These are phyloP conservation scores for Leucocoprinus birnbaumii DNA, from an alignment of 768 basidiomycete genomes.

Conservation along the genomic window DNA sequence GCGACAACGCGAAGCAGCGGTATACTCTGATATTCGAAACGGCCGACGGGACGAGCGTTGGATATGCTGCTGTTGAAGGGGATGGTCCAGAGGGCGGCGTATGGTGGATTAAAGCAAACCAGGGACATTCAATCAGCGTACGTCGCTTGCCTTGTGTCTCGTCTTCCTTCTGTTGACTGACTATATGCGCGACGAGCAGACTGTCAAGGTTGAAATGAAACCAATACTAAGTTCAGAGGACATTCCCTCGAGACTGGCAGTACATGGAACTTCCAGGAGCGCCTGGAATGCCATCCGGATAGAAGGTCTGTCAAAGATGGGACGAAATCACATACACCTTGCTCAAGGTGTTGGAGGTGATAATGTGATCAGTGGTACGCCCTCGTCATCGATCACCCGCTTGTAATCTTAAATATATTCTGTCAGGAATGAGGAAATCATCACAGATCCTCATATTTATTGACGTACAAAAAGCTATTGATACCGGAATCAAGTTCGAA, in stretches of 20 bases:
- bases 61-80: conserved; percentile 17
- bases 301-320: conserved; percentile 81
- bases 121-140: conserved; percentile 86
- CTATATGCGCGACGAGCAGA: conserved; percentile 33
- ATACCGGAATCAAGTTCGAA: conserved; percentile 69
- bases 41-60: conserved; percentile 16
- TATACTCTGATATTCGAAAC: conserved; percentile 56
- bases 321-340: conserved; percentile 89
- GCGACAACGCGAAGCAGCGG: conserved; percentile 62
- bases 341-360: conserved; percentile 72
- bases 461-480: conserved; percentile 66
- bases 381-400: background rate
- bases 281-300: conserved; percentile 75
- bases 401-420: background rate
- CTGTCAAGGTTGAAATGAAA: conserved; percentile 63
- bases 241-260: conserved; percentile 67
- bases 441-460: conserved; percentile 84
- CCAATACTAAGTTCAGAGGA: conserved; percentile 55
- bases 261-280: conserved; percentile 72
- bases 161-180: background rate
- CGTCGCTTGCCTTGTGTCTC: conserved; percentile 10
- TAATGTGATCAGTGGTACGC: conserved; percentile 73
- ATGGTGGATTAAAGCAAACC: conserved; percentile 92
- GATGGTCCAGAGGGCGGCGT: conserved; percentile 24
- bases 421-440: conserved; percentile 73